Base-by-base conservation (phyloP, 108 stramenopile species). In the Conticribra weissflogii region DNA sequence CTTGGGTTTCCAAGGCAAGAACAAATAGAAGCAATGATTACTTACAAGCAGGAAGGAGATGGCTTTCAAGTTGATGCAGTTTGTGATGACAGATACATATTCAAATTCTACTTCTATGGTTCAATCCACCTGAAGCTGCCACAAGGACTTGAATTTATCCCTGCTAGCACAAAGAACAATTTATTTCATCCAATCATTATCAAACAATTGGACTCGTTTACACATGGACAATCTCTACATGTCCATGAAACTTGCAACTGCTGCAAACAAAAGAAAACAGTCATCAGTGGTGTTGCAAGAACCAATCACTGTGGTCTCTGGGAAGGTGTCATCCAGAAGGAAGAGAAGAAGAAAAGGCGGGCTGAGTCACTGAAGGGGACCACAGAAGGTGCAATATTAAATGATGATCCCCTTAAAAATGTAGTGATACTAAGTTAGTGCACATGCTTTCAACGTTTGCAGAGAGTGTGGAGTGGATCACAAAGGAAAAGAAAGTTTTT, bases 91-190 rank as follows among this genome's bases (percentile, higher is more conserved):
- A 71, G 78, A 15, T 79, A 63, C 52, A 72, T 63, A 25, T 66
- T 66, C 23, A 22, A 49, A 17, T 60, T 66, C 50, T 73, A 61
- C 50, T 66, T 79, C 50, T 25, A 64, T 12, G 63, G 72, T 82
- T 80, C 12, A 44, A 56, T 47, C 17, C 50, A 14, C 73, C 71
- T 3, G 74, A 73, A 47, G 70, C 82, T 44, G 18, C 49, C 25
- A n/a, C n/a, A n/a, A n/a, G n/a, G n/a, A 49, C 27, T 81, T 83
- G 65, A 69, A 84, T 25, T 53, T 85, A 36, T 90, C 85, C 59
- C 89, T 52, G 79, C 86, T 31, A 78, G 87, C 54, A 83, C n/a
- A n/a, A 44, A 54, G 34, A 86, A 85, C 66, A 74, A 83, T 34
- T 77, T 88, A 21, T 83, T 81, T 52, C 79, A 85, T 56, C 83